Percentiles rank a stretch among this genome's conserved stretches.
phyloP scores from a whole-genome alignment of 2,329 filamentous ascomycete genomes.

The Clonostachys chloroleuca region DNA sequence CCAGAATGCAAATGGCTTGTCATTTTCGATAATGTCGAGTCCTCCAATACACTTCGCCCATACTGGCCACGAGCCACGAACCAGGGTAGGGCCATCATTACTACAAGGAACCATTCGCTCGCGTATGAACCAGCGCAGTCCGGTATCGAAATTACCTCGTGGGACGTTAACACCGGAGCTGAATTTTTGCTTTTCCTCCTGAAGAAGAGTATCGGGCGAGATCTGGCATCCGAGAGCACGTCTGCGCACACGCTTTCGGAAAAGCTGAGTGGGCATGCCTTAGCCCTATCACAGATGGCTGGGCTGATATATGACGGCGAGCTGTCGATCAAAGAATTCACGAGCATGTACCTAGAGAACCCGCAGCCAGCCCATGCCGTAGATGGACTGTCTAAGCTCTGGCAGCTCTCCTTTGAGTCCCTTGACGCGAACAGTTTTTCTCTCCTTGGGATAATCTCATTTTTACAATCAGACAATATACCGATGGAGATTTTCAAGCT shows the following conservation, averaged over 20 bases:
- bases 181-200: constrained; percentile 4
- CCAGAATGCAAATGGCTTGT: constrained; percentile 5
- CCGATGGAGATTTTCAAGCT: constrained; percentile 4
- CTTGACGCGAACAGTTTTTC: constrained; percentile 1
- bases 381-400: background rate
- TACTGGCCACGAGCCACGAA: constrained; percentile 4
- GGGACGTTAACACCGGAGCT: constrained; percentile 4
- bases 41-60: background rate
- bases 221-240: background rate
- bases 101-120: constrained; percentile 3
- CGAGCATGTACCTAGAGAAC: constrained; percentile 3
- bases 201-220: background rate
- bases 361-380: background rate
- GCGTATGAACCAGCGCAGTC: background rate
- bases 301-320: constrained; percentile 4
- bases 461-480: constrained; percentile 4
- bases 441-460: constrained; percentile 3
- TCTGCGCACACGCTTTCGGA: constrained; percentile 2
- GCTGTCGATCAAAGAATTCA: constrained; percentile 3
- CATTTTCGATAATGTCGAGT: constrained; percentile 7
- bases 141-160: constrained; percentile 3
- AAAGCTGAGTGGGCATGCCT: constrained; percentile 4
- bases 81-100: constrained; percentile 5
- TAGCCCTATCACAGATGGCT: constrained; percentile 4
- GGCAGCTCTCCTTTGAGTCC: constrained; percentile 5